Evolutionary conservation across 495 filamentous ascomycete genomes (phyloP).

Genomic region (Annulohypoxylon moriforme): DNA sequence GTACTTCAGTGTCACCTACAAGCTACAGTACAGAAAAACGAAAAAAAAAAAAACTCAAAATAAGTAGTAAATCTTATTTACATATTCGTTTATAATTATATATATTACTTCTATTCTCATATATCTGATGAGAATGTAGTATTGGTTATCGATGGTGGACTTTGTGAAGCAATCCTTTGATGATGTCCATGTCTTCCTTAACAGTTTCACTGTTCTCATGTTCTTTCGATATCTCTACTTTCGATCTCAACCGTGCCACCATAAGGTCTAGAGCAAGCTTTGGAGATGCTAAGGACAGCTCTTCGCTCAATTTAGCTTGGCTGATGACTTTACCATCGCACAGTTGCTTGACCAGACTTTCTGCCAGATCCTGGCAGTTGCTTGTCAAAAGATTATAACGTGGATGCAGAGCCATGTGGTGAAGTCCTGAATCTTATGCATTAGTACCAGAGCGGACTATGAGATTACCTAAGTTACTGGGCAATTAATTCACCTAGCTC

Average conservation of each 20-base stretch:
- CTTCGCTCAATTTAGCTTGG: slow-evolving; percentile 39
- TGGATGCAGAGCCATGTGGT: slow-evolving; percentile 42
- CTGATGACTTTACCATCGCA: slow-evolving; percentile 40
- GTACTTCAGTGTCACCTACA: too few species aligned
- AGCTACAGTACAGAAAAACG: too few species aligned
- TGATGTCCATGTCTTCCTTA: slow-evolving; percentile 26
- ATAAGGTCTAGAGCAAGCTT: slow-evolving; percentile 41
- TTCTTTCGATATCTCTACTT: slow-evolving; percentile 32
- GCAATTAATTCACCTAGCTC: slow-evolving; percentile 30
- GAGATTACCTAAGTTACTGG: background rate
- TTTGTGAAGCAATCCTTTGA: slow-evolving; percentile 29
- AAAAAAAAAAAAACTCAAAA: too few species aligned
- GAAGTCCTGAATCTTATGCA: slow-evolving; percentile 13
- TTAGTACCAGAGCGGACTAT: slow-evolving; percentile 8
- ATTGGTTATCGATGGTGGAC: slow-evolving; percentile 20
- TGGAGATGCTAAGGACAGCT: slow-evolving; percentile 35
- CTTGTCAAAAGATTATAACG: slow-evolving; percentile 39
- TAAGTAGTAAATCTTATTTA: background rate
- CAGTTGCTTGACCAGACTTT: slow-evolving; percentile 35
- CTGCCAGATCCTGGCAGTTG: slow-evolving; percentile 44
- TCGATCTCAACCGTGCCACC: slow-evolving; percentile 35
- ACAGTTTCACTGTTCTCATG: slow-evolving; percentile 35
- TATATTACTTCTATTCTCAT: background rate
- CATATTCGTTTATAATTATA: background rate
- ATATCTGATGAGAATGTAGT: background rate